Evolutionary conservation across 75 land plant species (phyloP).

Genomic region (Ceratopteris richardii): DNA sequence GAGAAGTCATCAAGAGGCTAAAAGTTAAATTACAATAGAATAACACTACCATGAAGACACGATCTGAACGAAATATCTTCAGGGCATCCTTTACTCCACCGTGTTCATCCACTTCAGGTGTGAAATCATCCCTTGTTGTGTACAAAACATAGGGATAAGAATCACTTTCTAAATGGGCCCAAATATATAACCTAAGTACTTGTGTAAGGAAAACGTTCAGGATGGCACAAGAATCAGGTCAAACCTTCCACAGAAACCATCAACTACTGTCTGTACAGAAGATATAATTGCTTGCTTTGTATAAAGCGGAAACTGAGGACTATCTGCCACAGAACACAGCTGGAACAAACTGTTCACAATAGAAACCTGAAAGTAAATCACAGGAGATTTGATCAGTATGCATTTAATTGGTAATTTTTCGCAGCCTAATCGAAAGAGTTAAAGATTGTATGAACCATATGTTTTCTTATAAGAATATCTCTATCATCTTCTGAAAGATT

Average conservation of each 20-base stretch:
- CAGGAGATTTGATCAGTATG: too few species aligned
- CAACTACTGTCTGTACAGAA: constrained; percentile 72
- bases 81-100: constrained; percentile 71
- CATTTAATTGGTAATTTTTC: too few species aligned
- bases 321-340: constrained; percentile 40
- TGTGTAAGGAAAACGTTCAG: too few species aligned
- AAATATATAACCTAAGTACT: too few species aligned
- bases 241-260: constrained; percentile 88
- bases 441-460: constrained; percentile 42
- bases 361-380: constrained; percentile 42
- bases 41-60: constrained; percentile 73
- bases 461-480: constrained; percentile 67
- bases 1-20: background rate
- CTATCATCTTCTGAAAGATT: constrained; percentile 67
- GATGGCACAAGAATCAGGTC: too few species aligned
- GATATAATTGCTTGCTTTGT: constrained; percentile 36
- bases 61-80: constrained; percentile 74
- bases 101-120: too few species aligned
- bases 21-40: too few species aligned
- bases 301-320: constrained; percentile 53
- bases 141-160: too few species aligned
- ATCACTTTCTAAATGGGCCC: too few species aligned
- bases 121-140: too few species aligned
- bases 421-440: too few species aligned
- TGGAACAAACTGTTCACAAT: constrained; percentile 59